phyloP scores from a whole-genome alignment of 192 early-diverging fungal species.

The Coemansia sp. region DNA sequence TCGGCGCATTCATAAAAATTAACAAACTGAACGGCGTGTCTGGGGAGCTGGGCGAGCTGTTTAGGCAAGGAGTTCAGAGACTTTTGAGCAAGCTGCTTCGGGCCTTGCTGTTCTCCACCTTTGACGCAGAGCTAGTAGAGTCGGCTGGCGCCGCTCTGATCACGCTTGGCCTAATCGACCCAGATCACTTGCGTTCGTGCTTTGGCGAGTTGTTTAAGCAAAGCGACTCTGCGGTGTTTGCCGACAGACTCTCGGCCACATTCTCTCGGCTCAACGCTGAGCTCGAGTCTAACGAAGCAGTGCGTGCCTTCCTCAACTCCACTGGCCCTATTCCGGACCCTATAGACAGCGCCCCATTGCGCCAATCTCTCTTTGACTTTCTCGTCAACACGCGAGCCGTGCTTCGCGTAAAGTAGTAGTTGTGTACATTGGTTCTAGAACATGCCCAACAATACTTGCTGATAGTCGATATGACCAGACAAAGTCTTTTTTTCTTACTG shows the following conservation, averaged over 20 bases:
- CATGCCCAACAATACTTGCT: background rate
- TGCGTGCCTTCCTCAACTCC: conserved; percentile 22
- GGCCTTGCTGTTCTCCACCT: conserved; percentile 44
- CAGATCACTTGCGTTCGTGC: conserved; percentile 38
- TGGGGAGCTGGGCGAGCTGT: conserved; percentile 24
- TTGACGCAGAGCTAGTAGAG: conserved; percentile 49
- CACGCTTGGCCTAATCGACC: conserved; percentile 40
- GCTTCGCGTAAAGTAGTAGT: conserved; percentile 37
- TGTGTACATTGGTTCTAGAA: background rate
- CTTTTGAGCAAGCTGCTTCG: conserved; percentile 41
- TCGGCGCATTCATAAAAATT: conserved; percentile 48
- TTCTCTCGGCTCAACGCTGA: conserved; percentile 43
- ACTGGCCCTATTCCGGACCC: conserved; percentile 33
- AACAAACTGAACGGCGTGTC: conserved; percentile 16
- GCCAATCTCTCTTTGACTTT: conserved; percentile 54
- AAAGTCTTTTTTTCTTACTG: background rate
- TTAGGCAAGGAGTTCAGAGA: conserved; percentile 30
- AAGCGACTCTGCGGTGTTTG: conserved; percentile 19
- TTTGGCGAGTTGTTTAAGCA: conserved; percentile 41
- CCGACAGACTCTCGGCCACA: conserved; percentile 41
- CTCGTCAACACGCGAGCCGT: conserved; percentile 47
- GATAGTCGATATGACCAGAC: background rate
- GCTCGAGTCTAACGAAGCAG: conserved; percentile 28
- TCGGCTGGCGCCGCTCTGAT: conserved; percentile 46
- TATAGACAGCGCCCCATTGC: conserved; percentile 40